Conservation (phyloP, 2,329 filamentous ascomycete genomes). For the Pyrenophora graminea region DNA sequence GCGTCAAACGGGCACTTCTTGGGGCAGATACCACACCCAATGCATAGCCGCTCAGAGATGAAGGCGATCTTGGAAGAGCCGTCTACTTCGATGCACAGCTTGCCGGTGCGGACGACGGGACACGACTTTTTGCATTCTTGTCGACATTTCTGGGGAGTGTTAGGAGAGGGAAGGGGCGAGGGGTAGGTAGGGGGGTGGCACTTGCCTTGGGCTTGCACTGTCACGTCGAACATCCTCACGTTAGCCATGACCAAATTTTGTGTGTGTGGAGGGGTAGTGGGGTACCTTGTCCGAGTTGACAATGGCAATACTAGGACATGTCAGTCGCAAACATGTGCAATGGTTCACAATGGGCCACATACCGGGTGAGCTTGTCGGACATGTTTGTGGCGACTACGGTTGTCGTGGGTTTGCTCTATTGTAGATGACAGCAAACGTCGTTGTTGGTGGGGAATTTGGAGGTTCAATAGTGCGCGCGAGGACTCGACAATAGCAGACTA, state of each 20-base stretch:
- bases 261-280: slow-evolving; percentile 48
- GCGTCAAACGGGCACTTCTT: slow-evolving; percentile 99
- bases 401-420: slow-evolving; percentile 9
- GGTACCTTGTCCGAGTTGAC: slow-evolving; percentile 95
- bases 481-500: slow-evolving; percentile 9
- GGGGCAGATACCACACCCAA: slow-evolving; percentile 98
- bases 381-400: slow-evolving; percentile 54
- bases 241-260: slow-evolving; percentile 41
- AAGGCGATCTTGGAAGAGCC: slow-evolving; percentile 92
- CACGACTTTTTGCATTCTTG: slow-evolving; percentile 99
- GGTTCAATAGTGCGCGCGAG: slow-evolving; percentile 18
- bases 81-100: slow-evolving; percentile 94
- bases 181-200: slow-evolving; percentile 8
- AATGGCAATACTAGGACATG: slow-evolving; percentile 77
- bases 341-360: slow-evolving; percentile 43
- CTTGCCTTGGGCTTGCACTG: slow-evolving; percentile 86
- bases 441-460: slow-evolving; percentile 28
- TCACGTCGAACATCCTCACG: slow-evolving; percentile 49
- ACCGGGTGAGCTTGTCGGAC: slow-evolving; percentile 96
- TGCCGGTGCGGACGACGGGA: slow-evolving; percentile 94
- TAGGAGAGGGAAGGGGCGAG: slow-evolving; percentile 24
- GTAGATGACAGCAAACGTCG: slow-evolving; percentile 11
- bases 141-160: slow-evolving; percentile 79
- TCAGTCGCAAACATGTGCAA: slow-evolving; percentile 19
- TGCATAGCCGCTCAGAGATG: slow-evolving; percentile 94